These are phyloP conservation scores for Cytidiella melzeri DNA, from an alignment of 768 basidiomycete genomes.

Conservation along the genomic window DNA sequence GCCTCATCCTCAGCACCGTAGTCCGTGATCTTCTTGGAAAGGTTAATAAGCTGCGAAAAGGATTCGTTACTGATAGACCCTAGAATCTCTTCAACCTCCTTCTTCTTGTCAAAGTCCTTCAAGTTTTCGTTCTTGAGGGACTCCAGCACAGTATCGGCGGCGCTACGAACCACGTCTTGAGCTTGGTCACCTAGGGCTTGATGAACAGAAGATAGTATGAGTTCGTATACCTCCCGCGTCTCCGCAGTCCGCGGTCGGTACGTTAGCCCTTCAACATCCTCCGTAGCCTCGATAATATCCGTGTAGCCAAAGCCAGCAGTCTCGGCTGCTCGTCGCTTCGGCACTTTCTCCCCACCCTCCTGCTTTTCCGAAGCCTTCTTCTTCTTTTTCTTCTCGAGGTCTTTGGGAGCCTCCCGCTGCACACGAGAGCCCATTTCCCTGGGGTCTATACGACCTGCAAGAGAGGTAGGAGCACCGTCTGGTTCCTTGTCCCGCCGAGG, in stretches of 20 bases:
- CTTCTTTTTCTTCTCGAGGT: constrained; percentile 91
- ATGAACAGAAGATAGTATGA: constrained; percentile 81
- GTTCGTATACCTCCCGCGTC: constrained; percentile 91
- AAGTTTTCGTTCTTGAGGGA: constrained; percentile 79
- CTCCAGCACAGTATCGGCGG: constrained; percentile 89
- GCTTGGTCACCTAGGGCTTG: constrained; percentile 87
- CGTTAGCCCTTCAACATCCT: constrained; percentile 86
- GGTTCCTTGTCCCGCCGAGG: constrained; percentile 92
- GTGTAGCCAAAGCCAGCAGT: constrained; percentile 69
- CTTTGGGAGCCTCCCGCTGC: constrained; percentile 74
- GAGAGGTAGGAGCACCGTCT: constrained; percentile 91
- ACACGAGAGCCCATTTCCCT: constrained; percentile 93
- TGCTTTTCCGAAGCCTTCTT: constrained; percentile 54
- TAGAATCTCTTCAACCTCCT: constrained; percentile 81
- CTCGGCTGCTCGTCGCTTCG: constrained; percentile 54
- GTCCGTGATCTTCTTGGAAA: constrained; percentile 95
- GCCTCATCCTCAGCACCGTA: constrained; percentile 84
- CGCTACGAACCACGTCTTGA: constrained; percentile 91
- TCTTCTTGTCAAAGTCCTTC: constrained; percentile 98
- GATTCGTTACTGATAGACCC: constrained; percentile 59
- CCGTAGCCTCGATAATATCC: constrained; percentile 91
- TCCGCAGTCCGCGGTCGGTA: constrained; percentile 93
- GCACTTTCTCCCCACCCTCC: constrained; percentile 52
- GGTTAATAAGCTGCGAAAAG: constrained; percentile 76
- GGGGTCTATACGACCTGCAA: constrained; percentile 85